Evolutionary conservation across 371 early-diverging fungal genomes (phyloP), one percentile per base, ranked within the genome.

Genomic region (Circinella umbellata): DNA sequence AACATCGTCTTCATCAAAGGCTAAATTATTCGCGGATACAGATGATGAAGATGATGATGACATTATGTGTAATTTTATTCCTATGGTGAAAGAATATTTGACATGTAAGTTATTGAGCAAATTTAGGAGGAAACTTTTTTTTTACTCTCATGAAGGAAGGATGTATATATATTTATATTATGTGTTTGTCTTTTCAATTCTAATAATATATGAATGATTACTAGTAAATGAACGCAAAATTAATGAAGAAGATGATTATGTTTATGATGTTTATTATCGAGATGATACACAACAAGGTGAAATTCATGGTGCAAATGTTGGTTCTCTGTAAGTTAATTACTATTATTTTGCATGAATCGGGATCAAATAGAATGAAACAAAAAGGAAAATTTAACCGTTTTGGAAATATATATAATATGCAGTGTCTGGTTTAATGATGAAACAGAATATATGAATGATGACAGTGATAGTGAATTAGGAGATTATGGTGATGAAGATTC

Each of bases 61-160:
- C 37, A 89, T 90, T 36, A 87, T 88, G 86, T 89, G 89, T 66
- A 90, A 91, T 62, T 84, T 92, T 66, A 81, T 91, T 63, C 90
- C 92, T 0, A 89, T 93, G 89, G 90, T 93, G 5, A 86, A 89
- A 54, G 91, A 91, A 68, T 89, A 90, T 62, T 72, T 93, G 62
- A 80, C 90, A 38, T 75, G 88, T 88, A 80, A 73, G 83, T 10
- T 15, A n/a, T n/a, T n/a, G n/a, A n/a, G n/a, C n/a, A n/a, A n/a
- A n/a, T n/a, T 27, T 27, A 27, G 27, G 27, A 27, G 27, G 27
- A 2, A n/a, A n/a, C n/a, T n/a, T n/a, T n/a, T n/a, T 48, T 15
- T 6, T 63, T 3, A 8, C 36, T 18, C 18, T 4, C 7, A 20
- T 36, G 36, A 10, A 15, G 38, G 62, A 4, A 8, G 46, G 42